These are phyloP conservation scores for Wickerhamiella galacta DNA, from an alignment of 805 yeast species.

Conservation along the genomic window DNA sequence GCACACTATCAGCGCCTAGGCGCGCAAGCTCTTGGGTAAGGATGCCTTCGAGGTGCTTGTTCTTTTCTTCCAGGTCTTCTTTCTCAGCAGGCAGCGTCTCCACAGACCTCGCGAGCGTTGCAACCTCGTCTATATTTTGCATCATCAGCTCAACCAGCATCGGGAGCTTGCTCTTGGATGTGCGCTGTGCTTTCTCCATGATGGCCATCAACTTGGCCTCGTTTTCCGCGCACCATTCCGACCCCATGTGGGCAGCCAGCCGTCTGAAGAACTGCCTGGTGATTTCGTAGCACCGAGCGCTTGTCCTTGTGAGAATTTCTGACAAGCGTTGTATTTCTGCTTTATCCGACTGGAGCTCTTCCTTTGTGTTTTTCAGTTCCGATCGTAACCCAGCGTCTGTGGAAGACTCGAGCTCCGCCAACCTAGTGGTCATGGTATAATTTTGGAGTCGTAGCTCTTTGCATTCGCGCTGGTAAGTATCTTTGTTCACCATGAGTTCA, in stretches of 20 bases:
- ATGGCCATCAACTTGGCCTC: conserved; percentile 10
- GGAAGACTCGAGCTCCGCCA: too few species aligned
- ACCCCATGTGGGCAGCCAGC: conserved; percentile 11
- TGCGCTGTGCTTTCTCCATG: conserved; percentile 6
- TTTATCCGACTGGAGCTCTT: conserved; percentile 1
- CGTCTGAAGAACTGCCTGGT: conserved; percentile 11
- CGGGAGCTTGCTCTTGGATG: conserved; percentile 12
- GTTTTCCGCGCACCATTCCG: conserved; percentile 9
- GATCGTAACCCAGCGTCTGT: too few species aligned
- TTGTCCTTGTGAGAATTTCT: conserved; percentile 2
- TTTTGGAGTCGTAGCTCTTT: too few species aligned
- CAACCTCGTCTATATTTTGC: conserved; percentile 10
- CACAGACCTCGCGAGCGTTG: conserved; percentile 4
- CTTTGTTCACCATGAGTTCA: conserved; percentile 1
- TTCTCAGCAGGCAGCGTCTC: conserved; percentile 4
- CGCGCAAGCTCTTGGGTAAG: conserved; percentile 8
- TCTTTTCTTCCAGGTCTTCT: conserved; percentile 9
- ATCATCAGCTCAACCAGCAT: conserved; percentile 10
- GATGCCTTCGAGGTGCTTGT: conserved; percentile 8
- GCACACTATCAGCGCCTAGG: conserved; percentile 12
- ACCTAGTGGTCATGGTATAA: too few species aligned
- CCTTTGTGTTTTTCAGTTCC: conserved; percentile 1
- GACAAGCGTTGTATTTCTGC: too few species aligned
- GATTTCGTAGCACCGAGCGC: conserved; percentile 8
- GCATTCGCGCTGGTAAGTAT: too few species aligned